Base-by-base conservation (phyloP, 2,329 filamentous ascomycete species). In the Waltergamsia citrina region DNA sequence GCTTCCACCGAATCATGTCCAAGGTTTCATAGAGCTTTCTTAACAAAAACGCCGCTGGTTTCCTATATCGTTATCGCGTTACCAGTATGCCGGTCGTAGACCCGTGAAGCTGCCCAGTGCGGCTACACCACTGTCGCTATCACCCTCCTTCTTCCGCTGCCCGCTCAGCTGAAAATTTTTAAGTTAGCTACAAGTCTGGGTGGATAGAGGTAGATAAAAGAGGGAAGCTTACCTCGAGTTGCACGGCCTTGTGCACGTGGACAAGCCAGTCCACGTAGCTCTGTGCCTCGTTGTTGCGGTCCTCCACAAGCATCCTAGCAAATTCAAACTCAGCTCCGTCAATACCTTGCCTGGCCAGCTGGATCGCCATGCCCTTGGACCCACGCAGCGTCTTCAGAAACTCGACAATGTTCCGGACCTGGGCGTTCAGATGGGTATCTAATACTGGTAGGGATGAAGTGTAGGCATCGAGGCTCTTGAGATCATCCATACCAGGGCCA, bases 181-280 rank as follows among this genome's bases (percentile, higher is more conserved):
- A 24, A 8, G 41, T 34, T 31, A 40, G 42, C 32, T 32, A 28
- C 18, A 33, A 36, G 33, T 28, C 8, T 32, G 29, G 17, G 22
- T 8, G 27, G 15, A 12, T 14, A 14, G n/a, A 12, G 24, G 33
- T 9, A 8, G 33, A n/a, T n/a, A n/a, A 27, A 23, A n/a, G 12
- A 11, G 3, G 39, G 8, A 11, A 17, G 59, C 71, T 60, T 57
- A 81, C 77, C 72, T 98, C 92, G 43, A 94, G 67, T 54, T 94
- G 88, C 43, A 98, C 92, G 45, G 84, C 80, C 48, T 90, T 81
- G 60, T 98, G 92, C 41, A 96, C 72, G 58, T 94, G 85, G 38
- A 98, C 92, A 50, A 98, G 68, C 92, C 92, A 98, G 62, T 98
- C 92, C 22, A 96, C 92, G 59, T 96, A 98, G 53, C 85, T 94